These are phyloP conservation scores for Liquidambar formosana DNA, from an alignment of 164 flowering plant genomes.

Conservation along the genomic window DNA sequence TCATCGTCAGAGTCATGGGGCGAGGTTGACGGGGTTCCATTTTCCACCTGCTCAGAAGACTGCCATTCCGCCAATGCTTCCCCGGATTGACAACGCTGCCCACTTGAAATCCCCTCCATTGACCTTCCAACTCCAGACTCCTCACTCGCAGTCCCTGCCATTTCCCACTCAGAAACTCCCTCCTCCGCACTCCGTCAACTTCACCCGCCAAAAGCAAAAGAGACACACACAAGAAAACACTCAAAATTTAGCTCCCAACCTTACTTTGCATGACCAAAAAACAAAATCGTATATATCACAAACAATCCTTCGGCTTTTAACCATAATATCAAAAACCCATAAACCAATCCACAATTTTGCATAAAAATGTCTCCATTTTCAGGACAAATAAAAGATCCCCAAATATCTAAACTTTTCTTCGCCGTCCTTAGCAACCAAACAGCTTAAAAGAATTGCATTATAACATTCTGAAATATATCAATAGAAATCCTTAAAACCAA, in stretches of 20 bases:
- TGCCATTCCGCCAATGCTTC: slow-evolving; percentile 75
- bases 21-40: slow-evolving; percentile 60
- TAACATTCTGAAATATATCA: not conserved
- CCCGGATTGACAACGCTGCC: slow-evolving; percentile 51
- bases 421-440: not conserved
- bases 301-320: not conserved
- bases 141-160: slow-evolving; percentile 51
- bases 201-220: slow-evolving; percentile 8
- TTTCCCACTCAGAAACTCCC: slow-evolving; percentile 25
- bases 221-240: not conserved
- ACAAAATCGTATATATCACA: not conserved
- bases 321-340: not conserved
- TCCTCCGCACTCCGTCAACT: slow-evolving; percentile 25
- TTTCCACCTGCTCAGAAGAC: slow-evolving; percentile 73
- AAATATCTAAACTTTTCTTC: not conserved
- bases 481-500: not conserved
- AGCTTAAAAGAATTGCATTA: not conserved
- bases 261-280: not conserved
- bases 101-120: slow-evolving; percentile 46
- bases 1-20: slow-evolving; percentile 62
- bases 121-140: slow-evolving; percentile 54
- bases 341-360: not conserved
- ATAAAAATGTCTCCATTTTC: too few relatives aligned
- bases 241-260: slow-evolving; percentile 1
- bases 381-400: not conserved